Percentiles rank a stretch among this genome's conserved stretches.
phyloP scores from a whole-genome alignment of 2,329 filamentous ascomycete genomes.

The Cordyceps javanica region DNA sequence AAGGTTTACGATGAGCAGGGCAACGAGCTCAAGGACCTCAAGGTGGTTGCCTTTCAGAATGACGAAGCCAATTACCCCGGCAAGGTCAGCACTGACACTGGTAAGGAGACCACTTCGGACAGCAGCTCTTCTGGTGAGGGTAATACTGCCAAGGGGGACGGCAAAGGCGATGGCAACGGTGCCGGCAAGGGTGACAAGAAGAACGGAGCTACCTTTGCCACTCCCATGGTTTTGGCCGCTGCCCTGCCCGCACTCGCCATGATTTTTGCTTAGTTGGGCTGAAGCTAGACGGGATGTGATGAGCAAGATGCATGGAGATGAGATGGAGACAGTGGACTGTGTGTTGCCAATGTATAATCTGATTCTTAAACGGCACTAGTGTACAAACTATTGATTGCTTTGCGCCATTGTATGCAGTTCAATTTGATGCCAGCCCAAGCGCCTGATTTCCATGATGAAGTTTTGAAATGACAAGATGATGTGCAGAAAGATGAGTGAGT shows the following conservation, averaged over 20 bases:
- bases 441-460: not conserved
- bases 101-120: conserved; percentile 20
- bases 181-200: conserved; percentile 19
- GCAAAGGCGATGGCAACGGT: conserved; percentile 1
- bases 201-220: conserved; percentile 23
- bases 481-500: not conserved
- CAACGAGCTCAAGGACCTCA: conserved; percentile 37
- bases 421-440: conserved; percentile 1
- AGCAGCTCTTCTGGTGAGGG: conserved; percentile 16
- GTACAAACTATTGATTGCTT: conserved; percentile 12
- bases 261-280: conserved; percentile 25
- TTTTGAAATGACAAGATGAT: not conserved
- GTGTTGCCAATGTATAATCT: conserved; percentile 1
- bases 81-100: conserved; percentile 33
- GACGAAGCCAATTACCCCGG: conserved; percentile 41
- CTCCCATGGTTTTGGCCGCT: conserved; percentile 28
- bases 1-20: conserved; percentile 36
- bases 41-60: conserved; percentile 40
- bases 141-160: conserved; percentile 1
- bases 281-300: not conserved
- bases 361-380: conserved; percentile 8
- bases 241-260: conserved; percentile 28
- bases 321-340: not conserved
- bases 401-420: conserved; percentile 1
- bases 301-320: not conserved